phyloP scores from a whole-genome alignment of 2,329 filamentous ascomycete species.

The Dothiorella sarmentorum region DNA sequence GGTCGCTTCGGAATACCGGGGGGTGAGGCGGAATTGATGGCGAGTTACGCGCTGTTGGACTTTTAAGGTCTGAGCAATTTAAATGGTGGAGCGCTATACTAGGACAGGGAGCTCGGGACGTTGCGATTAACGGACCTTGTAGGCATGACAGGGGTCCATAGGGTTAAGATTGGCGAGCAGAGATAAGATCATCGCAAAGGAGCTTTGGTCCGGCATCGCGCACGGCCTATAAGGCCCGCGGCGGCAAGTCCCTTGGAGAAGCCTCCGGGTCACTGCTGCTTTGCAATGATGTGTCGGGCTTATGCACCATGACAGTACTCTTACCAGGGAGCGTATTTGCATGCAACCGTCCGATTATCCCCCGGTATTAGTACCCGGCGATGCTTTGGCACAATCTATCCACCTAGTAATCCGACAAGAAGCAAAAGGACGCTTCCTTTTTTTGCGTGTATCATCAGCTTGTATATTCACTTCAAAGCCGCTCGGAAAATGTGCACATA shows the following conservation, averaged over 20 bases:
- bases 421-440: too few relatives aligned
- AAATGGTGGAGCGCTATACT: not conserved
- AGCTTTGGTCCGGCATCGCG: not conserved
- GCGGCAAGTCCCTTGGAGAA: not conserved
- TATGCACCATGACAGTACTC: not conserved
- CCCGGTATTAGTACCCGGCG: slow-evolving; percentile 10
- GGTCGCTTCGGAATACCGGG: not conserved
- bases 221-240: not conserved
- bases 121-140: not conserved
- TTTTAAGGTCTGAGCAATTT: slow-evolving; percentile 1
- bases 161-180: not conserved
- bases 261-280: not conserved
- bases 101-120: not conserved
- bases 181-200: slow-evolving; percentile 4
- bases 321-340: not conserved
- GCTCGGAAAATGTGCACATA: not conserved
- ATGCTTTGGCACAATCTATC: not conserved
- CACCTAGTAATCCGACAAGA: too few relatives aligned
- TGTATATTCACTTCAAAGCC: not conserved
- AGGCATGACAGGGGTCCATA: not conserved
- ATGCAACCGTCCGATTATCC: too few relatives aligned
- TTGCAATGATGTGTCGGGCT: not conserved
- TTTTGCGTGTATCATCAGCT: not conserved
- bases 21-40: not conserved
- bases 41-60: not conserved